Percentiles rank a stretch among this genome's conserved stretches.
phyloP scores from a whole-genome alignment of 2,329 filamentous ascomycete species.

The Zymoseptoria tritici region DNA sequence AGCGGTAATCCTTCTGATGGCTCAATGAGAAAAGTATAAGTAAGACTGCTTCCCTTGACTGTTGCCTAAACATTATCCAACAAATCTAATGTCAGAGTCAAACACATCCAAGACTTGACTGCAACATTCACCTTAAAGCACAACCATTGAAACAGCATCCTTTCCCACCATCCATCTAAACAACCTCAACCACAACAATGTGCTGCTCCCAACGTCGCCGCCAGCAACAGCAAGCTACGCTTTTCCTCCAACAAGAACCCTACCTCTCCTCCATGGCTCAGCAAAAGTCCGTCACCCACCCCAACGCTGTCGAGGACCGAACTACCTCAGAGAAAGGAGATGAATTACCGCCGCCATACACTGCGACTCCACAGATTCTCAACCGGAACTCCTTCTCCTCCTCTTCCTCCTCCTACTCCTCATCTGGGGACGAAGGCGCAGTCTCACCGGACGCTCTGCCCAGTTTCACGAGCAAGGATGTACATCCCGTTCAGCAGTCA shows the following conservation, averaged over 20 bases:
- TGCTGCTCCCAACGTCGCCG: background rate
- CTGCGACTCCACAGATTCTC: background rate
- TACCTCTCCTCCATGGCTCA: background rate
- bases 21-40: background rate
- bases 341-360: background rate
- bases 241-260: background rate
- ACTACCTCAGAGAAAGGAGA: background rate
- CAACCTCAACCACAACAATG: background rate
- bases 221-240: background rate
- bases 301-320: background rate
- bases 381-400: background rate
- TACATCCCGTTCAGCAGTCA: background rate
- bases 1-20: background rate
- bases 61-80: background rate
- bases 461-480: background rate
- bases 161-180: background rate
- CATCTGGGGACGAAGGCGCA: background rate
- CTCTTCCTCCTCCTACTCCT: background rate
- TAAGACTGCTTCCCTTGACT: background rate
- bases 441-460: background rate
- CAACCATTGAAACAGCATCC: too few relatives aligned
- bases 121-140: too few relatives aligned
- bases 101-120: background rate
- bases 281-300: background rate
- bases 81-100: background rate